A percentile compares a stretch with the other conserved stretches of the same genome.
Evolutionary conservation across 441 rosid species (phyloP).

Genomic region (Raphanus hybrid): DNA sequence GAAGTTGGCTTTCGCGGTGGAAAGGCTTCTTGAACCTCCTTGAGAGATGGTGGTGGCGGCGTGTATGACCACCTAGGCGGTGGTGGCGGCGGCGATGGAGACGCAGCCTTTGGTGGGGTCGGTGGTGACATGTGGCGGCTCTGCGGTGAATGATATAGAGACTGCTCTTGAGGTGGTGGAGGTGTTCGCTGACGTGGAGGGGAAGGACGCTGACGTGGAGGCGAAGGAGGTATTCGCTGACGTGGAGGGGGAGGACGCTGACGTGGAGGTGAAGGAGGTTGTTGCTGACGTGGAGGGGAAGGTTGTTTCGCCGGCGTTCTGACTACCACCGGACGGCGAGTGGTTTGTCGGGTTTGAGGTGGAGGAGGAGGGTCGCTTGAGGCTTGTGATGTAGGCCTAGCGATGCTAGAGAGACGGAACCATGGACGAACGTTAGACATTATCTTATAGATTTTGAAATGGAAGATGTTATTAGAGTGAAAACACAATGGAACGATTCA

Average conservation of each 20-base stretch:
- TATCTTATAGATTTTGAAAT: neutral
- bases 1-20: constrained; percentile 27
- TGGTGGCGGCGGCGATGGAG: constrained; percentile 28
- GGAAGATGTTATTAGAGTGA: constrained; percentile 16
- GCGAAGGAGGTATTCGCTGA: constrained; percentile 18
- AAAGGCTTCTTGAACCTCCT: constrained; percentile 37
- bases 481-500: constrained; percentile 31
- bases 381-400: constrained; percentile 41
- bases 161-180: constrained; percentile 18
- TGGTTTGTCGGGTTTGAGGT: constrained; percentile 30
- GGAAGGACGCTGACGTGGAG: constrained; percentile 40
- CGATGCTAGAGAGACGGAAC: constrained; percentile 45
- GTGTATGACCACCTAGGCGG: constrained; percentile 37
- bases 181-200: constrained; percentile 35
- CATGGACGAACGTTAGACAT: constrained; percentile 48
- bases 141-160: neutral
- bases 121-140: constrained; percentile 39
- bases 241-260: constrained; percentile 6
- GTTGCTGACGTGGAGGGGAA: constrained; percentile 39
- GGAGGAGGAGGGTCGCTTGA: constrained; percentile 38
- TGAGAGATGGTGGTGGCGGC: constrained; percentile 41
- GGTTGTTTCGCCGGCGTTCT: constrained; percentile 22
- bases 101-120: constrained; percentile 38
- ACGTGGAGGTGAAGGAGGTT: constrained; percentile 32
- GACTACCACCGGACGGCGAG: constrained; percentile 28